phyloP scores from a whole-genome alignment of 306 rosid genomes.

The Urtica urens region DNA sequence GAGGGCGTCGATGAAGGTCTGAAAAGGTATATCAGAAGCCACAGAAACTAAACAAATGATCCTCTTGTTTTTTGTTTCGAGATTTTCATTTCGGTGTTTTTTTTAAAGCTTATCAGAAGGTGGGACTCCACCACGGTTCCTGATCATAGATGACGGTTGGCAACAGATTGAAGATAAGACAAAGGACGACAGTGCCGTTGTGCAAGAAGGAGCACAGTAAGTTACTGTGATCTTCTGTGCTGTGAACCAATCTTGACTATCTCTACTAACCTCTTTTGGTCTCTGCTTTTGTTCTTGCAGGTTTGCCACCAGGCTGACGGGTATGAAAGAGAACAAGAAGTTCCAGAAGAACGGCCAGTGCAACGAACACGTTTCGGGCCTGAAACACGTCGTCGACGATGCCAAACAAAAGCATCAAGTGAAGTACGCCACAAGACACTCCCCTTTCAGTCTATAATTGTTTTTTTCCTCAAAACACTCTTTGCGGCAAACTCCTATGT shows the following conservation, averaged over 20 bases:
- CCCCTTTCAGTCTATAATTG: no score
- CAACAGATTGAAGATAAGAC: constrained; percentile 76
- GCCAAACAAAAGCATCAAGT: constrained; percentile 75
- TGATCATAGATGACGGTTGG: constrained; percentile 97
- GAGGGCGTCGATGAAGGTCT: constrained; percentile 90
- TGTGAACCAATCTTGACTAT: not conserved
- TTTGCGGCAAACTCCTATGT: no score
- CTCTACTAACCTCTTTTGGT: not conserved
- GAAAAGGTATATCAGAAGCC: constrained; percentile 39
- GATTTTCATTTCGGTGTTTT: not conserved
- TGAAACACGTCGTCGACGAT: constrained; percentile 68
- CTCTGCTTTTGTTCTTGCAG: constrained; percentile 27
- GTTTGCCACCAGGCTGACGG: constrained; percentile 80
- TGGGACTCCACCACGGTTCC: constrained; percentile 79
- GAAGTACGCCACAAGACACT: no score
- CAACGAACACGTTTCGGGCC: constrained; percentile 49
- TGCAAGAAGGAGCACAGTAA: constrained; percentile 99
- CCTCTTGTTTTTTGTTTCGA: not conserved
- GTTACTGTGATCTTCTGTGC: not conserved
- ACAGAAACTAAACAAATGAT: not conserved
- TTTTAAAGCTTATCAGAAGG: constrained; percentile 53
- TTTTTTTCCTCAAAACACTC: no score
- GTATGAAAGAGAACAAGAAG: constrained; percentile 74
- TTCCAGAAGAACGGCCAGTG: constrained; percentile 51
- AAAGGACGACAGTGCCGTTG: constrained; percentile 41